phyloP scores from a whole-genome alignment of 176 grass and related monocot genomes.

The Aechmea fasciata region DNA sequence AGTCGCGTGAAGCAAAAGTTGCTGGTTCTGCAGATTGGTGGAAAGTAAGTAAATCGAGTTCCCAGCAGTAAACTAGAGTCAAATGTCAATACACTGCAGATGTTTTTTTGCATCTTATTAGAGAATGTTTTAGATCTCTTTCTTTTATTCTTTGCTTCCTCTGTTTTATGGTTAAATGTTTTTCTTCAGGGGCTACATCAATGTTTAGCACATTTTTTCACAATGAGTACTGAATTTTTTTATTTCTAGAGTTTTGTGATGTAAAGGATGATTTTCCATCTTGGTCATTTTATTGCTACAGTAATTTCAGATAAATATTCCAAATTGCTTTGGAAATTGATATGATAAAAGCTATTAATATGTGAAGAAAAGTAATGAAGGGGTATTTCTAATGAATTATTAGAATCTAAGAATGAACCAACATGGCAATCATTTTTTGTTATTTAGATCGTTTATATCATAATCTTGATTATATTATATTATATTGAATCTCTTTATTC shows the following conservation, averaged over 20 bases:
- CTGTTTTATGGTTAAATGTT: neutral
- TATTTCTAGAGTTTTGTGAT: neutral
- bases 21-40: slow-evolving; percentile 82
- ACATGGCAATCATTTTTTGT: too few species aligned
- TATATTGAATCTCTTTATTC: too few species aligned
- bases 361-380: too few species aligned
- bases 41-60: slow-evolving; percentile 52
- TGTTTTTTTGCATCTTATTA: neutral
- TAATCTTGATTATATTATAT: too few species aligned
- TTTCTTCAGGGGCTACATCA: neutral
- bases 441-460: too few species aligned
- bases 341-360: too few species aligned
- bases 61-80: neutral
- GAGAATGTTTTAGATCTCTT: neutral
- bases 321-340: too few species aligned
- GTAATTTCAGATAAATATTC: too few species aligned
- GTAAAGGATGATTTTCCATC: neutral
- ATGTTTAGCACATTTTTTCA: neutral
- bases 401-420: too few species aligned
- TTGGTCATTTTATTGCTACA: neutral
- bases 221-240: neutral
- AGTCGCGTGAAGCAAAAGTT: slow-evolving; percentile 66
- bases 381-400: too few species aligned
- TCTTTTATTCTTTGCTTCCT: neutral
- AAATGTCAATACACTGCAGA: neutral